Percentiles rank a stretch among this genome's conserved stretches.
phyloP scores from a whole-genome alignment of 768 basidiomycete species.

The Coprinopsis cinerea region DNA sequence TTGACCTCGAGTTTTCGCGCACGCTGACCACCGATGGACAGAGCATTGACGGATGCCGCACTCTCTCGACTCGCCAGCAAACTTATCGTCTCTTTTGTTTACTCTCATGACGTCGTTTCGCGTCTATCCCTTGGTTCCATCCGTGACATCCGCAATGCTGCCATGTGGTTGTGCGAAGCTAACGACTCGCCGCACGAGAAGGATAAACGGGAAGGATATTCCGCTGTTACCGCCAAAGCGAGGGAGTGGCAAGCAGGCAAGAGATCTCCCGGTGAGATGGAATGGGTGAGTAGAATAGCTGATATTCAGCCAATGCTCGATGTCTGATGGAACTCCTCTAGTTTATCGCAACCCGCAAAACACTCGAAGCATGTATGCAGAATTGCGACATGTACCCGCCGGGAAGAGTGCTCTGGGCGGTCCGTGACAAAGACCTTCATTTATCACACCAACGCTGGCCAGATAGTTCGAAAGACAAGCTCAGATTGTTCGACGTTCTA shows the following conservation, averaged over 20 bases:
- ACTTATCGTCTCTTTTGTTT: conserved; percentile 72
- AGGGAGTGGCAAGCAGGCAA: conserved; percentile 53
- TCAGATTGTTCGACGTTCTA: conserved; percentile 72
- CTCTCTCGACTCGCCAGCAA: conserved; percentile 55
- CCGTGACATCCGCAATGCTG: conserved; percentile 67
- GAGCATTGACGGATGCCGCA: conserved; percentile 56
- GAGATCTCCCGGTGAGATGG: conserved; percentile 46
- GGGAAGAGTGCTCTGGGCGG: conserved; percentile 73
- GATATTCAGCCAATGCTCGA: not conserved
- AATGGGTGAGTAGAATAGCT: conserved; percentile 39
- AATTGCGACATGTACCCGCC: conserved; percentile 69
- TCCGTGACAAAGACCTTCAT: conserved; percentile 67
- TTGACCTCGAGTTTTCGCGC: not conserved
- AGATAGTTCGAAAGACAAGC: conserved; percentile 34
- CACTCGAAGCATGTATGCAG: conserved; percentile 81
- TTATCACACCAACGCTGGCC: conserved; percentile 40
- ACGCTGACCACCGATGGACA: conserved; percentile 18
- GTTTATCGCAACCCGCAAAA: conserved; percentile 79
- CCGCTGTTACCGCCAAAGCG: conserved; percentile 41
- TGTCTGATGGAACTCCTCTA: conserved; percentile 22
- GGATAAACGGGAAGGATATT: conserved; percentile 49
- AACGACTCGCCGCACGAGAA: conserved; percentile 28
- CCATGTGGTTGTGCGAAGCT: conserved; percentile 76
- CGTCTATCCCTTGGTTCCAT: conserved; percentile 74
- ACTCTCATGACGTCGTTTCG: conserved; percentile 78